phyloP scores from a whole-genome alignment of 2,329 filamentous ascomycete genomes.

The Calycina herbarum region DNA sequence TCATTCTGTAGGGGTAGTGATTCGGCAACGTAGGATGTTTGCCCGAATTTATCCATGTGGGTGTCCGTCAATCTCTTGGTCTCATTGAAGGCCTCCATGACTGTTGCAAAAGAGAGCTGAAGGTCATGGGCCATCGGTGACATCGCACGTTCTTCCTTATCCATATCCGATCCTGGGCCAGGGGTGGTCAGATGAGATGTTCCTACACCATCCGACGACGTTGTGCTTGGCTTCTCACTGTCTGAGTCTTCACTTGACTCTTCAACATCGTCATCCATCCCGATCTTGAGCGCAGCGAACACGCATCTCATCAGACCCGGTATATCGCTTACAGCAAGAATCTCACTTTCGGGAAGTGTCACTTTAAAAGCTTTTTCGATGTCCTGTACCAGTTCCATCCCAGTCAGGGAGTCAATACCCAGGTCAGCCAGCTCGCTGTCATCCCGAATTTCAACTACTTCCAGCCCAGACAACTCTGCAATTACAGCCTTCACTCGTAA shows the following conservation, averaged over 20 bases:
- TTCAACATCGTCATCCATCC: conserved; percentile 14
- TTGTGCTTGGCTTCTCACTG: too few species aligned
- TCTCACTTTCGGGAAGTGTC: conserved; percentile 26
- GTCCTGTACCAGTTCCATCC: conserved; percentile 48
- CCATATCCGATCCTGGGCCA: background rate
- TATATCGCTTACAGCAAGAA: background rate
- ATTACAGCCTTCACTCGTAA: conserved; percentile 23
- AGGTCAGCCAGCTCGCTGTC: conserved; percentile 43
- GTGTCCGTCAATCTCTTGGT: conserved; percentile 20
- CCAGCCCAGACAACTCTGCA: conserved; percentile 39
- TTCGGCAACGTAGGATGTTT: conserved; percentile 29
- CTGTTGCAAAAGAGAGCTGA: background rate
- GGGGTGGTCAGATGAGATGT: background rate
- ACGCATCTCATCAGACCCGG: background rate
- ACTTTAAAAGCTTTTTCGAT: conserved; percentile 42
- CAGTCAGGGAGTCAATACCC: conserved; percentile 52
- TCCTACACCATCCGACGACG: background rate
- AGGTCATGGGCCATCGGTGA: background rate
- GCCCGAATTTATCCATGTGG: conserved; percentile 19
- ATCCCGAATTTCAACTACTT: conserved; percentile 40
- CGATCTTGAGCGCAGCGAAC: background rate
- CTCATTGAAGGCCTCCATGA: conserved; percentile 20
- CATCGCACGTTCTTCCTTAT: too few species aligned
- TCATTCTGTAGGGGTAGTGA: conserved; percentile 34
- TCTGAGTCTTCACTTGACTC: background rate